Percentiles rank a stretch among this genome's conserved stretches.
These are phyloP conservation scores for Dacryopinax spathularia DNA, from an alignment of 768 basidiomycete species.

Conservation along the genomic window DNA sequence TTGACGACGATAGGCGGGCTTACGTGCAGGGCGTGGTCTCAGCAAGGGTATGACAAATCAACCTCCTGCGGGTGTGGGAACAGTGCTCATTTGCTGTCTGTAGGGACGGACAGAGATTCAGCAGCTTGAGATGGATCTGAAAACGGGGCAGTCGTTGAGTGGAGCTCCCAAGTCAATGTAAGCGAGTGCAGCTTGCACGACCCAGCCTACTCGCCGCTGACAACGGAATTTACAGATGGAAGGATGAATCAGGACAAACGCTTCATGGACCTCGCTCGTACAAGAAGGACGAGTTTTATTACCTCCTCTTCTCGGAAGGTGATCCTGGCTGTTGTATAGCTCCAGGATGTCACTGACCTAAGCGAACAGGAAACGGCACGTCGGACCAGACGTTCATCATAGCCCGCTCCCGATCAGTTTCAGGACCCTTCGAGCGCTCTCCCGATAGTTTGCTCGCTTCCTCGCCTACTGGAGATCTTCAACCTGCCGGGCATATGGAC, in stretches of 20 bases:
- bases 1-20: slow-evolving; percentile 21
- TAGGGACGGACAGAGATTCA: slow-evolving; percentile 10
- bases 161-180: not conserved
- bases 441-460: not conserved
- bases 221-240: not conserved
- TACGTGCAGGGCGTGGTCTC: slow-evolving; percentile 20
- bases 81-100: no score
- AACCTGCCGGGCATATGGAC: not conserved
- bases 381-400: no score
- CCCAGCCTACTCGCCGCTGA: not conserved
- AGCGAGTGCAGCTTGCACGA: not conserved
- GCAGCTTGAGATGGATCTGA: slow-evolving; percentile 18
- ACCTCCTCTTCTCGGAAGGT: not conserved
- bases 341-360: no score
- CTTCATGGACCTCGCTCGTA: not conserved
- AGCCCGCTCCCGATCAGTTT: no score
- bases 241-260: not conserved
- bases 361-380: no score
- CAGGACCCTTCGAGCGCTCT: not conserved
- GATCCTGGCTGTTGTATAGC: not conserved
- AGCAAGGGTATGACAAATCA: slow-evolving; percentile 15
- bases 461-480: not conserved
- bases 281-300: not conserved
- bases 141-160: slow-evolving; percentile 13
- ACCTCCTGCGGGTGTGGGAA: no score